A percentile compares a stretch with the other conserved stretches of the same genome.
Evolutionary conservation across 1,284 basidiomycete species (phyloP).

Genomic region (Leccinum colubrinum): DNA sequence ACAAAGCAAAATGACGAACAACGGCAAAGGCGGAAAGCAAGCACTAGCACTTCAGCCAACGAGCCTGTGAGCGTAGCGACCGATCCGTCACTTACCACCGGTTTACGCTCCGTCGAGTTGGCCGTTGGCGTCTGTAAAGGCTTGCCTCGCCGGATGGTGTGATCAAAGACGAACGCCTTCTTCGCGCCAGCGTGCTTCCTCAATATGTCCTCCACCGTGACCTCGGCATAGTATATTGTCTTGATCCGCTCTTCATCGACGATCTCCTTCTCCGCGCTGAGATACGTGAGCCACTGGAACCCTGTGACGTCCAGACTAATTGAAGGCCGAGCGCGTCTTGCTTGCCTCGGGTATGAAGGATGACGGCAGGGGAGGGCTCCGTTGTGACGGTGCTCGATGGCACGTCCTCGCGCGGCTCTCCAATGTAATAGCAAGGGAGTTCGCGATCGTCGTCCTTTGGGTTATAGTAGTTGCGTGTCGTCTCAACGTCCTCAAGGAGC

Average conservation of each 20-base stretch:
- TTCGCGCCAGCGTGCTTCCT: constrained; percentile 39
- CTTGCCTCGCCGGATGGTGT: constrained; percentile 37
- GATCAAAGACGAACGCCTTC: constrained; percentile 41
- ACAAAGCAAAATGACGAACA: constrained; percentile 12
- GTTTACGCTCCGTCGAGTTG: constrained; percentile 11
- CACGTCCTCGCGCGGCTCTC: not conserved
- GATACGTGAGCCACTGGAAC: constrained; percentile 7
- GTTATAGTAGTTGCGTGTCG: no score
- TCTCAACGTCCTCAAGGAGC: no score
- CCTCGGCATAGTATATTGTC: constrained; percentile 26
- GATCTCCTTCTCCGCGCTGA: constrained; percentile 39
- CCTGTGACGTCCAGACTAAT: not conserved
- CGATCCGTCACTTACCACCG: constrained; percentile 27
- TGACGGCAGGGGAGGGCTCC: not conserved
- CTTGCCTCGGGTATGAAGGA: not conserved
- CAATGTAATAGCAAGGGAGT: not conserved
- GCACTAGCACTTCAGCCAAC: not conserved
- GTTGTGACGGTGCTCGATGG: not conserved
- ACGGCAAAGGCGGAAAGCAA: not conserved
- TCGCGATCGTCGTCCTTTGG: no score
- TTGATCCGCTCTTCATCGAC: constrained; percentile 37
- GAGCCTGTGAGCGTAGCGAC: not conserved
- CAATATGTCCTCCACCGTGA: constrained; percentile 34
- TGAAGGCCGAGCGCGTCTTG: not conserved
- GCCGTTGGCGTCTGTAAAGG: not conserved